phyloP scores from a whole-genome alignment of 1,139 yeast species.

The Yamadazyma dendronema region DNA sequence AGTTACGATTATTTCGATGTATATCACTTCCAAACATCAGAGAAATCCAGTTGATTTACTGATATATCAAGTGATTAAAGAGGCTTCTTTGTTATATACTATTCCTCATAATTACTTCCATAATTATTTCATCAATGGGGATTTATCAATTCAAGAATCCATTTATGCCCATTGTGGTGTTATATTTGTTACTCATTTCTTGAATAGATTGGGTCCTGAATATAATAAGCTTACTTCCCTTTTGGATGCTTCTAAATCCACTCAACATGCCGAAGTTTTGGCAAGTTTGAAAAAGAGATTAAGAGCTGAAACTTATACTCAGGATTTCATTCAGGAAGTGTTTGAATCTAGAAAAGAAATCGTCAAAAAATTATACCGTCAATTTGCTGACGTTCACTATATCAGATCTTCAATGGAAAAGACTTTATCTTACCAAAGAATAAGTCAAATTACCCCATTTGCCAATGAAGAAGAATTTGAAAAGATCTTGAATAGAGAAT shows the following conservation, averaged over 20 bases:
- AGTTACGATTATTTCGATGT: conserved; percentile 80
- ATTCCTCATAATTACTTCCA: conserved; percentile 87
- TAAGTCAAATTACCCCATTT: conserved; percentile 73
- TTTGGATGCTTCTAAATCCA: conserved; percentile 58
- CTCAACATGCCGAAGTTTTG: conserved; percentile 72
- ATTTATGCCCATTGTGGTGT: conserved; percentile 94
- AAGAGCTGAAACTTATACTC: conserved; percentile 91
- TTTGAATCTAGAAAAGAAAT: conserved; percentile 70
- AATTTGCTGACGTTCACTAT: conserved; percentile 90
- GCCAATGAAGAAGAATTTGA: conserved; percentile 75
- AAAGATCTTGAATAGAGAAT: conserved; percentile 61
- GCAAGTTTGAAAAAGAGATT: conserved; percentile 82
- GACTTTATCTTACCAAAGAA: conserved; percentile 86
- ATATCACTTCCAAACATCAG: conserved; percentile 57
- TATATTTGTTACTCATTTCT: conserved; percentile 88
- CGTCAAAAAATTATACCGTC: conserved; percentile 81
- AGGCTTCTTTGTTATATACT: conserved; percentile 88
- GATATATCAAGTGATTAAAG: conserved; percentile 88
- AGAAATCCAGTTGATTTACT: conserved; percentile 61
- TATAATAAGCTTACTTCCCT: conserved; percentile 67
- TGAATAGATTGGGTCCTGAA: conserved; percentile 92
- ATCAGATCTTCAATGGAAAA: conserved; percentile 71
- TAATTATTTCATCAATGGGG: conserved; percentile 68
- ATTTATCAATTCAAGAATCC: conserved; percentile 88
- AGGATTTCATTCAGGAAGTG: conserved; percentile 76